phyloP scores from a whole-genome alignment of 495 filamentous ascomycete species.

The Hypoxylon lienhwacheense region DNA sequence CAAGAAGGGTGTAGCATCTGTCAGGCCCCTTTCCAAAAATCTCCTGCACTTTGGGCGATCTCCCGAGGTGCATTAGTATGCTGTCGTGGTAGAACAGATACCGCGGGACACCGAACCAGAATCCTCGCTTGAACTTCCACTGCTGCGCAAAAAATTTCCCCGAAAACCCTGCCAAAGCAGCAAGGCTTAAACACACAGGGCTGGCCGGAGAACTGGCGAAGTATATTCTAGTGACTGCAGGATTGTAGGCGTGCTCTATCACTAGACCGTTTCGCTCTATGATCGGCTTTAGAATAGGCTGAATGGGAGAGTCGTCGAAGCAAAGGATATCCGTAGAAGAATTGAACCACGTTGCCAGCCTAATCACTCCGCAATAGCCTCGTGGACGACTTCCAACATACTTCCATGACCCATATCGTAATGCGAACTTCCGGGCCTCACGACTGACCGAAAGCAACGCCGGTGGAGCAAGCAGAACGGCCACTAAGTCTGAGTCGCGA shows the following conservation, averaged over 20 bases:
- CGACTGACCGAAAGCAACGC: constrained; percentile 21
- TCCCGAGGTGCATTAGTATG: constrained; percentile 32
- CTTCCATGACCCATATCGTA: constrained; percentile 21
- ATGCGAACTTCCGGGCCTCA: constrained; percentile 19
- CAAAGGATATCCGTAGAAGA: constrained; percentile 27
- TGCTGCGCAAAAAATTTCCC: constrained; percentile 27
- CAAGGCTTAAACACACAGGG: constrained; percentile 25
- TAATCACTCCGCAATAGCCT: constrained; percentile 5
- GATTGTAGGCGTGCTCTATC: constrained; percentile 13
- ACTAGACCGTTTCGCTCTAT: constrained; percentile 20
- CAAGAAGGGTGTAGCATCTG: constrained; percentile 23
- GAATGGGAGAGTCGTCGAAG: constrained; percentile 26
- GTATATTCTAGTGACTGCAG: constrained; percentile 23
- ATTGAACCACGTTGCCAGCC: constrained; percentile 27
- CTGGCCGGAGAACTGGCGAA: constrained; percentile 26
- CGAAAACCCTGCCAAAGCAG: constrained; percentile 9
- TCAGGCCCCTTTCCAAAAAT: constrained; percentile 25
- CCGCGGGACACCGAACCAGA: constrained; percentile 28
- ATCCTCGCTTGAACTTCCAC: constrained; percentile 27
- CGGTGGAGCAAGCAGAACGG: constrained; percentile 25
- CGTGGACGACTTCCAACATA: constrained; percentile 26
- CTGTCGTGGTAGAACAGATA: constrained; percentile 32
- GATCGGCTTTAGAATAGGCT: not conserved
- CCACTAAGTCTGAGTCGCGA: constrained; percentile 21
- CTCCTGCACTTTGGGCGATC: constrained; percentile 24